phyloP scores from a whole-genome alignment of 163 green algal genomes.

The Prototheca wickerhamii region DNA sequence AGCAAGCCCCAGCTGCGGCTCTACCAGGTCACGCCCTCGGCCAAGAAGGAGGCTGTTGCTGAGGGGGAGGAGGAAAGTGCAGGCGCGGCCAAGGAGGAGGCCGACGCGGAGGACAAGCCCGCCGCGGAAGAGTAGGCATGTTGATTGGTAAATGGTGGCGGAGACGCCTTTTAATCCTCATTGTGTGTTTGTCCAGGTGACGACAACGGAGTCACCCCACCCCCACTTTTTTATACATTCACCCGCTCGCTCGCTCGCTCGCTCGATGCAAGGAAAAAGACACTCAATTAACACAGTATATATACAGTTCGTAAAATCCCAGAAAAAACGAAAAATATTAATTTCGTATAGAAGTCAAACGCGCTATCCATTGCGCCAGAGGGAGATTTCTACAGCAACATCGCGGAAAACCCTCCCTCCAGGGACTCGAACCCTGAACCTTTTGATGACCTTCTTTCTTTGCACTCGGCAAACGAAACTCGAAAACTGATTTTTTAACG shows the following conservation, averaged over 20 bases:
- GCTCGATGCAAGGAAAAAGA: too few species aligned
- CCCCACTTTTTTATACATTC: too few species aligned
- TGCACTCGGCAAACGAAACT: neutral
- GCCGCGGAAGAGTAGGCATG: neutral
- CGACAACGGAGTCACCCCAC: too few species aligned
- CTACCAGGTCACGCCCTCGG: slow-evolving; percentile 63
- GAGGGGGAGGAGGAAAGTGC: slow-evolving; percentile 2
- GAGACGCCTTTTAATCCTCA: neutral
- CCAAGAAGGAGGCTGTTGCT: slow-evolving; percentile 32
- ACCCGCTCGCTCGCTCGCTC: too few species aligned
- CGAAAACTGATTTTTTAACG: neutral
- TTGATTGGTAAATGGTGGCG: neutral
- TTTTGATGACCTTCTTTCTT: slow-evolving; percentile 11
- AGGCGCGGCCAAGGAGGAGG: too few species aligned
- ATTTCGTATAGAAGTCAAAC: slow-evolving; percentile 15
- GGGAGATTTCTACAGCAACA: neutral
- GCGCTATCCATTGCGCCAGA: slow-evolving; percentile 20
- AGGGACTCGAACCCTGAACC: slow-evolving; percentile 15
- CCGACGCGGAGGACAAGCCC: neutral
- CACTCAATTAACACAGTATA: neutral
- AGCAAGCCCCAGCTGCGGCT: slow-evolving; percentile 76
- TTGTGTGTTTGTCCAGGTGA: too few species aligned
- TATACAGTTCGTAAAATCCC: neutral
- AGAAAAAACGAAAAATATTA: slow-evolving; percentile 1
- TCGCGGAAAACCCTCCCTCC: neutral